Percentiles rank a stretch among this genome's conserved stretches.
Evolutionary conservation across 2,329 filamentous ascomycete genomes (phyloP).

Genomic region (Fusarium verticillioides): DNA sequence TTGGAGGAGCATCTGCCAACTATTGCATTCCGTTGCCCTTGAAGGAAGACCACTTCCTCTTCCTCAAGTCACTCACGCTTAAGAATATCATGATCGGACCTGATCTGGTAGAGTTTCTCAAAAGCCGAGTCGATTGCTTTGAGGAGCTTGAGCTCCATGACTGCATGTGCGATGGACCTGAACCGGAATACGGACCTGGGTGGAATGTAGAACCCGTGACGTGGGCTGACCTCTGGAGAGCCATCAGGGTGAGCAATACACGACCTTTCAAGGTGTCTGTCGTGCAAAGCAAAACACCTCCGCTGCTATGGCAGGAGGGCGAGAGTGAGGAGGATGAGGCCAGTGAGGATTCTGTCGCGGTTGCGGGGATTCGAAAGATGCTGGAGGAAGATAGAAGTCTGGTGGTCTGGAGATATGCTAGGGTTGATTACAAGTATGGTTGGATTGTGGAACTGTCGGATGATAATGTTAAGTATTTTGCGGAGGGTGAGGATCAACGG

Average conservation of each 20-base stretch:
- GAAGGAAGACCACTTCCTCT: fast-evolving
- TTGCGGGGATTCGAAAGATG: not conserved
- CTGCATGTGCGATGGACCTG: not conserved
- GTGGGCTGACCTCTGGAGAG: not conserved
- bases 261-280: not conserved
- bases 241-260: not conserved
- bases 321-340: not conserved
- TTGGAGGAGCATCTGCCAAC: not conserved
- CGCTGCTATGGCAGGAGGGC: not conserved
- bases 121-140: not conserved
- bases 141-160: not conserved
- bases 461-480: not conserved
- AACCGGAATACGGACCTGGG: not conserved
- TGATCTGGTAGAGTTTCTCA: not conserved
- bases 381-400: not conserved
- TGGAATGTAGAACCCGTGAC: too few relatives aligned
- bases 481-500: not conserved
- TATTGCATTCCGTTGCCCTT: not conserved
- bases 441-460: not conserved
- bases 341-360: not conserved
- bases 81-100: not conserved
- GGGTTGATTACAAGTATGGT: not conserved
- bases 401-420: constrained; percentile 5
- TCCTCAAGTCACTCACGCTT: not conserved
- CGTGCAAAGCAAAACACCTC: not conserved